Conservation (phyloP, 1,284 basidiomycete species). For the Fistulinella cinereoalba region DNA sequence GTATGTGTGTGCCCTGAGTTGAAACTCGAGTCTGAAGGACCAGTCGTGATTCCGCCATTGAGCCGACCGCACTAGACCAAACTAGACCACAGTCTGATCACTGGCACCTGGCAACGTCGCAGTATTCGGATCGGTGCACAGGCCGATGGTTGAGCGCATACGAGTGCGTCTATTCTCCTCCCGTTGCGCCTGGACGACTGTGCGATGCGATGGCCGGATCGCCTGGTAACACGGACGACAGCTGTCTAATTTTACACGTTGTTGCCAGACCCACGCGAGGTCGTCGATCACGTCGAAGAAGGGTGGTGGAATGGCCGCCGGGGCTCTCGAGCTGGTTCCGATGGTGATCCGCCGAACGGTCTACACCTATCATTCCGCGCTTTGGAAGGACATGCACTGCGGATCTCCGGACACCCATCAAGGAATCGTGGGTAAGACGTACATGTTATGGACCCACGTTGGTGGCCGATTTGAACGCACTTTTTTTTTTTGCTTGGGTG, state of each 20-base stretch:
- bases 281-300: conserved; percentile 67
- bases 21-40: conserved; percentile 1
- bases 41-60: not conserved
- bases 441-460: not conserved
- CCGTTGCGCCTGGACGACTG: too few relatives aligned
- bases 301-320: conserved; percentile 36
- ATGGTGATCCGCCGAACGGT: conserved; percentile 10
- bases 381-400: too few relatives aligned
- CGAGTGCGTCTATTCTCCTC: too few relatives aligned
- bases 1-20: not conserved
- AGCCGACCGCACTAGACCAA: too few relatives aligned
- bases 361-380: conserved; percentile 3
- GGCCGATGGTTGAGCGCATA: too few relatives aligned
- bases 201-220: not conserved
- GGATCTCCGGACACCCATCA: conserved; percentile 29
- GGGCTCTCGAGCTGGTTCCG: not conserved
- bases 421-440: not conserved
- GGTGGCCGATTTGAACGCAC: conserved; percentile 7
- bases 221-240: not conserved
- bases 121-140: too few relatives aligned
- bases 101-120: too few relatives aligned
- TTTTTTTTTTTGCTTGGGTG: too few relatives aligned
- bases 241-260: conserved; percentile 60
- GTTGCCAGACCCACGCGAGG: conserved; percentile 65
- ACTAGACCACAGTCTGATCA: too few relatives aligned